Evolutionary conservation across 2,329 filamentous ascomycete genomes (phyloP), one percentile per base, ranked within the genome.

Genomic region (Mycosphaerelloides madeirae): DNA sequence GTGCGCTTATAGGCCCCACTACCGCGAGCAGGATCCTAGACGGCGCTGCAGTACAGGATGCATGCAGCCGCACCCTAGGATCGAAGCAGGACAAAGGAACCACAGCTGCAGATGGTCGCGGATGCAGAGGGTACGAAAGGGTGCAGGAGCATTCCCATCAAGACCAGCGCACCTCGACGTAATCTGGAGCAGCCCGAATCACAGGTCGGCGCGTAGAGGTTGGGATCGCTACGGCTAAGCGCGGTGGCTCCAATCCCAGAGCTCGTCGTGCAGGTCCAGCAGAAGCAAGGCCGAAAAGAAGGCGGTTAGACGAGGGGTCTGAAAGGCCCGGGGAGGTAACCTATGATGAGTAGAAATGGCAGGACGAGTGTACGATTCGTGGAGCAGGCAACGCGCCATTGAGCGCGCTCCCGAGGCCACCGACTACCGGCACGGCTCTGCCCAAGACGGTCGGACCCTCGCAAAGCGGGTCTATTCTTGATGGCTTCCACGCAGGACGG

Each of bases 31-130:
- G 46, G 33, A 52, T 46, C 46, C 53, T 37, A 45, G 44, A 43
- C 33, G 41, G 43, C 43, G 52, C 44, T 54, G 56, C 54, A 55
- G 45, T 29, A 48, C 46, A 41, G 48, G 52, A 65, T 68, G 68
- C 68, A 71, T 65, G 65, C 64, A 69, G 62, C 65, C 65, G 67
- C 61, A 61, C 54, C 55, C 52, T 58, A 55, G 44, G 41, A 38
- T 36, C 37, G 47, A 39, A 42, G 41, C 37, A 33, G 49, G 36
- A 48, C 46, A 50, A 48, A 58, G 43, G 44, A 45, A 43, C 15
- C 43, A 38, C 36, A 44, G 38, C 52, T 56, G 57, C 56, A 60
- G 54, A 49, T 37, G 39, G 45, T 41, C 32, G 45, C 49, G 50
- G 50, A 49, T 48, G 50, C 39, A 57, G 50, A 38, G 52, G 50